Evolutionary conservation across 208 protist species (phyloP).

Genomic region (Crithidia bombi): DNA sequence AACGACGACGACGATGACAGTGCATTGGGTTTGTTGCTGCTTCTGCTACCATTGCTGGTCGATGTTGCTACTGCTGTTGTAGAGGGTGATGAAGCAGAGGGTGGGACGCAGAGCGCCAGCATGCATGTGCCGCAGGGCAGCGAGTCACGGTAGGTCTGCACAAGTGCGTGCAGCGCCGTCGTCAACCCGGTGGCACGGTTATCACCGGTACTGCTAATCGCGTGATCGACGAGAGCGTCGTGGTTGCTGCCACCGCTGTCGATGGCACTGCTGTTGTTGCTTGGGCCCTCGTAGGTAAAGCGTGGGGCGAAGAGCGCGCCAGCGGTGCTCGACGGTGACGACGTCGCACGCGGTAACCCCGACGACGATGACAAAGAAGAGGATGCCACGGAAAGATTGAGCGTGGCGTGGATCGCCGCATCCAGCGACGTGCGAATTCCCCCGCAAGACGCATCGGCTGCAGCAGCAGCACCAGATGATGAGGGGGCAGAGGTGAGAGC

Average conservation of each 20-base stretch:
- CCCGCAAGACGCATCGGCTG: background rate
- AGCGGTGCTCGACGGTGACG: background rate
- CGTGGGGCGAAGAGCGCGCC: background rate
- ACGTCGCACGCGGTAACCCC: background rate
- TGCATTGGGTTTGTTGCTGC: background rate
- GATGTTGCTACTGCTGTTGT: too few species aligned
- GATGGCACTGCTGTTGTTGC: background rate
- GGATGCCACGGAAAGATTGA: background rate
- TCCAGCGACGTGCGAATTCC: background rate
- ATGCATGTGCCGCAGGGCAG: conserved; percentile 47
- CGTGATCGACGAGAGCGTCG: background rate
- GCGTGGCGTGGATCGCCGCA: conserved; percentile 1
- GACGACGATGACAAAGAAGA: too few species aligned
- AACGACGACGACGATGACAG: background rate
- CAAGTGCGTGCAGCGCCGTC: conserved; percentile 48
- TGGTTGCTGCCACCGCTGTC: background rate
- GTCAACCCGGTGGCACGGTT: conserved; percentile 15
- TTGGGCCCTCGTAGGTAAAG: conserved; percentile 12
- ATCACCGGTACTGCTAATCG: background rate
- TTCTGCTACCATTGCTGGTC: background rate
- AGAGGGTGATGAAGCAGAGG: conserved; percentile 12
- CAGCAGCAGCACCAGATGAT: background rate
- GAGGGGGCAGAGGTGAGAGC: background rate
- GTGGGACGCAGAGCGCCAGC: conserved; percentile 59
- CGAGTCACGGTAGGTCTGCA: conserved; percentile 60